phyloP scores from a whole-genome alignment of 371 early-diverging fungal species.

The Saksenaea vasiformis region DNA sequence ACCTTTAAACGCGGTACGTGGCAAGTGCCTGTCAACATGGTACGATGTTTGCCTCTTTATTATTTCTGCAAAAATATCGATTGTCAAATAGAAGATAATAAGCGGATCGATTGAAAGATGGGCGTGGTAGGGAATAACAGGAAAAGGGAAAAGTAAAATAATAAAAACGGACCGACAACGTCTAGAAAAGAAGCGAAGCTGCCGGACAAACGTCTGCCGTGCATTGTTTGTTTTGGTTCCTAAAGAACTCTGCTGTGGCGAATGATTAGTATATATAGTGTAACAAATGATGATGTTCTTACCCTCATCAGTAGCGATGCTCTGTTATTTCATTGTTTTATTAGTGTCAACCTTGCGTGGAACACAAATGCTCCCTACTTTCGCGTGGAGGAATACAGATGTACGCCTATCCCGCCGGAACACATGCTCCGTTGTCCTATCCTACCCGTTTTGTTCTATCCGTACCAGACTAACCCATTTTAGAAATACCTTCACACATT shows the following conservation, averaged over 20 bases:
- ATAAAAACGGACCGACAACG: not conserved
- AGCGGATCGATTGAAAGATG: not conserved
- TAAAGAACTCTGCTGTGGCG: not conserved
- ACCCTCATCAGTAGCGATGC: not conserved
- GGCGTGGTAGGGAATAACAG: not conserved
- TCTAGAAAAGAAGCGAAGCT: not conserved
- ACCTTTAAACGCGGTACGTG: not conserved
- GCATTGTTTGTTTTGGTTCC: not conserved
- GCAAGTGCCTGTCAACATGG: not conserved
- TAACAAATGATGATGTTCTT: not conserved
- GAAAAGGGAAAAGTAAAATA: not conserved
- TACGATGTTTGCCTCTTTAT: not conserved
- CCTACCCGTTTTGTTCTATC: not conserved
- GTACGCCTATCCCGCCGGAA: not conserved
- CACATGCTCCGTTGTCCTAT: not conserved
- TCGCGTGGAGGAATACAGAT: not conserved
- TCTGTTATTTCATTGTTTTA: not conserved
- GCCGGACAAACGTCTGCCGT: slow-evolving; percentile 1
- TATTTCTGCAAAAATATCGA: not conserved
- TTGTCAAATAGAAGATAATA: not conserved
- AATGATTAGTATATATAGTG: not conserved
- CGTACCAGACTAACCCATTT: not conserved
- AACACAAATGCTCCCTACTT: not conserved
- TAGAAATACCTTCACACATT: not conserved
- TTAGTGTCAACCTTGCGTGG: not conserved